phyloP scores from a whole-genome alignment of 441 rosid species.

The Adansonia grandidieri region DNA sequence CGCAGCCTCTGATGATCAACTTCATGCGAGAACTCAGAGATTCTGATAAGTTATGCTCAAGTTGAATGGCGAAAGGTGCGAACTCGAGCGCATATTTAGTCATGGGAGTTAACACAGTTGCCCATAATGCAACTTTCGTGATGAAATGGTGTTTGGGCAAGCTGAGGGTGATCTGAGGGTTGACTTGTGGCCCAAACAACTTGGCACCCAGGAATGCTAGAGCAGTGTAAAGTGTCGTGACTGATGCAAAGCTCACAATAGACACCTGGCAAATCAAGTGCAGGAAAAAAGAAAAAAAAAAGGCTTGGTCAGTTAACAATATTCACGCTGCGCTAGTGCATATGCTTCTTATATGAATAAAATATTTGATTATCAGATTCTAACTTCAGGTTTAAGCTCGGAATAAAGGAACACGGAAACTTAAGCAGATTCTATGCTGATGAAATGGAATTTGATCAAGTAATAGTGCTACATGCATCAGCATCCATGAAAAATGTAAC shows the following conservation, averaged over 20 bases:
- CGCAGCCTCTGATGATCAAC: constrained; percentile 46
- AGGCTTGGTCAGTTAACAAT: background rate
- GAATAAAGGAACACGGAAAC: background rate
- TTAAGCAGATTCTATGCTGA: background rate
- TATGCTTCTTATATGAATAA: background rate
- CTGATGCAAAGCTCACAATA: constrained; percentile 66
- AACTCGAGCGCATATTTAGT: constrained; percentile 80
- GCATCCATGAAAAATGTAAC: background rate
- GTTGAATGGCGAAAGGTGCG: constrained; percentile 71
- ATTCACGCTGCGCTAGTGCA: background rate
- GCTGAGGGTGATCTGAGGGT: constrained; percentile 72
- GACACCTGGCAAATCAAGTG: constrained; percentile 50
- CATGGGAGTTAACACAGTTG: constrained; percentile 74
- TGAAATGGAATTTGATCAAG: background rate
- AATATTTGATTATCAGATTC: background rate
- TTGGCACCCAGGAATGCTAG: constrained; percentile 70
- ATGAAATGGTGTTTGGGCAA: constrained; percentile 52
- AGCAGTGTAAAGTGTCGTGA: constrained; percentile 50
- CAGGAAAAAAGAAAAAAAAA: background rate
- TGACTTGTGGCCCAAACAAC: constrained; percentile 57
- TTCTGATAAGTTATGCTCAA: constrained; percentile 53
- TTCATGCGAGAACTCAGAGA: constrained; percentile 43
- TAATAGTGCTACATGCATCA: background rate
- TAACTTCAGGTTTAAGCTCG: background rate
- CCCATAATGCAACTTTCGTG: constrained; percentile 74